Evolutionary conservation across 805 yeast genomes (phyloP), one percentile per base, ranked within the genome.

Genomic region (Suhomyces vadensis): DNA sequence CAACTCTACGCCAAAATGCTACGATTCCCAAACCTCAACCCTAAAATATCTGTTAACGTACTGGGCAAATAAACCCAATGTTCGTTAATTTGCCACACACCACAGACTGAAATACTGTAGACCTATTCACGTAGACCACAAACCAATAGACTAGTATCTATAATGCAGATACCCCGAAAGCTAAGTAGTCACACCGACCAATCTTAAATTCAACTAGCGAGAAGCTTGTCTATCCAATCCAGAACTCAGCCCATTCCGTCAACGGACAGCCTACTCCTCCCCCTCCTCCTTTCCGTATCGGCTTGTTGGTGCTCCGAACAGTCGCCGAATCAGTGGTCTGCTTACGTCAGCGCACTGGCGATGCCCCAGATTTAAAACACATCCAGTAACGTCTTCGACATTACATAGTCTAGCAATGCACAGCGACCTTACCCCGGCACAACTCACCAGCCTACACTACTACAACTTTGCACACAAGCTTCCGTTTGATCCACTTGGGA

Each of bases 401-500:
- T 23, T 7, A n/a, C n/a, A n/a, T 9, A 1, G 16, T 14, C 16
- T 20, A n/a, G 17, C 20, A 29, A 29, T 29, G 33, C 14, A 29
- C 33, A 29, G 33, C 33, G 33, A 31, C n/a, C 21, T 31, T 25
- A 13, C 13, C 29, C 36, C 45, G 35, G 14, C 35, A 24, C 44
- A 33, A 55, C 51, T 33, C 67, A 58, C 49, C 43, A 19, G 50
- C 50, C 39, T 65, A 16, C 71, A 69, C 40, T 52, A 60, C 14
- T 59, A 58, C 42, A 63, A 65, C 41, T 47, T 67, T 29, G 52
- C 67, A 6, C 74, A 65, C 42, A 42, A 57, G 6, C 38, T 48
- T 9, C 62, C 63, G 2, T 42, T 57, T 14, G 44, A 39, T 23
- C 69, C 71, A 2, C 44, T 67, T 14, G 54, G 56, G 47, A 53